Percentiles rank a stretch among this genome's conserved stretches.
These are phyloP conservation scores for Penicillium sp. DNA, from an alignment of 2,329 filamentous ascomycete species.

Conservation along the genomic window DNA sequence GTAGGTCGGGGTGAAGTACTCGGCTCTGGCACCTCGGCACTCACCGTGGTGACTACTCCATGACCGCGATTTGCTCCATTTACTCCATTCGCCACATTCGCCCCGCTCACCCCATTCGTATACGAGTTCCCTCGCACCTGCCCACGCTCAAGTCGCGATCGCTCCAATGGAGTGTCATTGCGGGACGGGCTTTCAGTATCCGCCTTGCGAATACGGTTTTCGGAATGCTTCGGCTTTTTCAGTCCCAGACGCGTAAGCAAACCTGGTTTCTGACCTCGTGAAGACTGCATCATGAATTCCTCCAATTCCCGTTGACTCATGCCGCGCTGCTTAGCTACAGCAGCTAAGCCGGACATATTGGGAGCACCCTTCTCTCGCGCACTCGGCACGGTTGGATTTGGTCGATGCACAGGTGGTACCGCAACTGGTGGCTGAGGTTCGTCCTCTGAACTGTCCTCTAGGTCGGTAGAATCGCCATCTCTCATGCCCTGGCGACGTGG, in stretches of 20 bases:
- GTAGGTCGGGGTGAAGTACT: conserved; percentile 21
- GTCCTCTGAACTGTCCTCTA: conserved; percentile 56
- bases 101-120: conserved; percentile 15
- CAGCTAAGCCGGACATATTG: conserved; percentile 25
- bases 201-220: conserved; percentile 46
- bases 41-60: conserved; percentile 18
- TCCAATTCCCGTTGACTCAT: conserved; percentile 39
- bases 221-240: conserved; percentile 21
- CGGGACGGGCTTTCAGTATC: conserved; percentile 55
- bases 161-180: conserved; percentile 57
- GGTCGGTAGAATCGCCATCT: conserved; percentile 57
- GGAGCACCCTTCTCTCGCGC: conserved; percentile 29
- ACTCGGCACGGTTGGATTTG: conserved; percentile 16
- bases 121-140: conserved; percentile 22
- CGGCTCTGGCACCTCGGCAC: conserved; percentile 10
- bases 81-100: too few relatives aligned
- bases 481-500: conserved; percentile 53
- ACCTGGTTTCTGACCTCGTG: conserved; percentile 24
- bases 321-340: conserved; percentile 50
- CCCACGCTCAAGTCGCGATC: conserved; percentile 47
- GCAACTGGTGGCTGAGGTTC: conserved; percentile 25
- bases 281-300: conserved; percentile 29
- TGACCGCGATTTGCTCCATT: conserved; percentile 13
- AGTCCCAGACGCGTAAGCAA: conserved; percentile 31
- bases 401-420: conserved; percentile 20